Percentiles rank a stretch among this genome's conserved stretches.
Evolutionary conservation across 371 early-diverging fungal species (phyloP).

Genomic region (Mucor circinelloides): DNA sequence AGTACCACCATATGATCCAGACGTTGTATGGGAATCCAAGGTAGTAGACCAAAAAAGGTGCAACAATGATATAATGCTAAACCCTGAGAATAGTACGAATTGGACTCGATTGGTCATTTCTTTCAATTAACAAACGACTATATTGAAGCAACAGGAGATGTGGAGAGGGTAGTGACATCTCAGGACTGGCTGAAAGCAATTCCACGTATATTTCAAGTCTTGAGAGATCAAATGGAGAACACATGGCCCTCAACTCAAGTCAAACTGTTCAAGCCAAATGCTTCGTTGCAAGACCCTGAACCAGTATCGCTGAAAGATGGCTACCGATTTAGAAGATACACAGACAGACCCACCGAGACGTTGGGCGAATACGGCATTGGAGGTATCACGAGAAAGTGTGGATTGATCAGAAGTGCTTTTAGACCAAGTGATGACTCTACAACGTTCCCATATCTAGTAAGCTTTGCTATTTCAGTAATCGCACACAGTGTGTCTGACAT

Average conservation of each 20-base stretch:
- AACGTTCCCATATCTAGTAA: slow-evolving; percentile 58
- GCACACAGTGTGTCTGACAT: background rate
- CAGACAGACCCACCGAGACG: slow-evolving; percentile 57
- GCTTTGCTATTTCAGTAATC: background rate
- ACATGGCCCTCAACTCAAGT: slow-evolving; percentile 33
- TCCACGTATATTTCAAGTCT: slow-evolving; percentile 28
- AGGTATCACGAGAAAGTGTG: slow-evolving; percentile 51
- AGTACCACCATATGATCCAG: slow-evolving; percentile 35
- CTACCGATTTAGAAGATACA: slow-evolving; percentile 36
- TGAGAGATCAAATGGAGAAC: slow-evolving; percentile 36
- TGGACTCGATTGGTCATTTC: slow-evolving; percentile 56
- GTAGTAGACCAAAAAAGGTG: slow-evolving; percentile 12
- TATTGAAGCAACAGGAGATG: slow-evolving; percentile 35
- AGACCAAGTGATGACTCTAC: slow-evolving; percentile 67
- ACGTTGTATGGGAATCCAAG: slow-evolving; percentile 47
- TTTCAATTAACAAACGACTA: slow-evolving; percentile 46
- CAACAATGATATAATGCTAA: background rate
- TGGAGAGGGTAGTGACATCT: slow-evolving; percentile 20
- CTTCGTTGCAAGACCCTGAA: slow-evolving; percentile 8
- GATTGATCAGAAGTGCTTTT: slow-evolving; percentile 61
- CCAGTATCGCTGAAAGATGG: slow-evolving; percentile 28
- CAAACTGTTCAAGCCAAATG: background rate
- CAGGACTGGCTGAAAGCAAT: slow-evolving; percentile 39
- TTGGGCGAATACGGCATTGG: slow-evolving; percentile 55
- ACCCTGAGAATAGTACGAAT: slow-evolving; percentile 40